Evolutionary conservation across 371 early-diverging fungal genomes (phyloP), one percentile per base, ranked within the genome.

Genomic region (Mycotypha africana): DNA sequence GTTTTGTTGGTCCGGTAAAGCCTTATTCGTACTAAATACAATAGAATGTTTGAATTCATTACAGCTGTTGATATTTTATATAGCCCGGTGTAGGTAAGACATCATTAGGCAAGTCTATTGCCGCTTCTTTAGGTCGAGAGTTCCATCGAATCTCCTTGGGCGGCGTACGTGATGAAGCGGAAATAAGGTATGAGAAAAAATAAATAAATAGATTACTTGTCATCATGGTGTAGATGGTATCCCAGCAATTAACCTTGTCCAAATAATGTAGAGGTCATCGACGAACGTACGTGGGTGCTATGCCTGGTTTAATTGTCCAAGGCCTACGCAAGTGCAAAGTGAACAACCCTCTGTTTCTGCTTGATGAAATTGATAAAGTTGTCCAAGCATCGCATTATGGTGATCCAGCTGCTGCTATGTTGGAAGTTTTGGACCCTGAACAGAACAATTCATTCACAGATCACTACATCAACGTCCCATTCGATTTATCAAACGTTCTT

Each of bases 251-350:
- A n/a, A n/a, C n/a, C n/a, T n/a, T n/a, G n/a, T n/a, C n/a, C n/a
- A n/a, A n/a, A n/a, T n/a, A n/a, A n/a, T n/a, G n/a, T n/a, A 79
- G 90, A 25, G 93, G 93, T 1, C 93, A 93, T 65, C 77, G 92
- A 10, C 72, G 92, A 17, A 91, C 93, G 2, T 93, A 93, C 65
- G 79, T 93, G 41, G 92, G 91, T 11, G 82, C 91, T 19, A 69
- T 91, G 72, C 93, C 93, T 2, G 93, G 93, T 19, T 44, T 86
- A 3, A 80, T 93, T 39, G 71, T 89, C 9, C 88, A 89, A 49
- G 89, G 82, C 0, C 48, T 91, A 38, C 60, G 76, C 9, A 71
- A 78, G 45, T 72, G 73, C 37, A 86, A 84, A 24, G 84, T 83
- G 17, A 84, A 78, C 45, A 86, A 91, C 55, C 93, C 92, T 0